Evolutionary conservation across 768 basidiomycete genomes (phyloP).

Genomic region (Tephrocybe sp.): DNA sequence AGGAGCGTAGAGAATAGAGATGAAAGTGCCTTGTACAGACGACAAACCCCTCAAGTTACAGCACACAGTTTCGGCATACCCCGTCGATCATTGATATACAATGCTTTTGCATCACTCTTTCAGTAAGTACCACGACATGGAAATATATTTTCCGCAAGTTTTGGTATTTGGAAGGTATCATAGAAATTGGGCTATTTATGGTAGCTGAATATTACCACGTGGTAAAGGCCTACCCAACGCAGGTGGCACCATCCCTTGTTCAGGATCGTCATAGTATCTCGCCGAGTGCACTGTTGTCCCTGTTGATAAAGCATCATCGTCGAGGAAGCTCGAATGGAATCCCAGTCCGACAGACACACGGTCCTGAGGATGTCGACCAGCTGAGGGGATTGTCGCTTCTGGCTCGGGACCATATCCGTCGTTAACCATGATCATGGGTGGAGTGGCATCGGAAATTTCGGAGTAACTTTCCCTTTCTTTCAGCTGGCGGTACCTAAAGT

Average conservation of each 20-base stretch:
- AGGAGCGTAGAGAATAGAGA: conserved; percentile 10
- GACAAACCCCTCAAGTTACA: background rate
- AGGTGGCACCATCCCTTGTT: conserved; percentile 11
- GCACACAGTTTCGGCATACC: conserved; percentile 2
- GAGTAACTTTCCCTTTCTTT: conserved; percentile 47
- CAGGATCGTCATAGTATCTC: conserved; percentile 55
- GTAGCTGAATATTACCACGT: background rate
- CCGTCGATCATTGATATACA: background rate
- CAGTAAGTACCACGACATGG: too few species aligned
- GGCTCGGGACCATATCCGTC: conserved; percentile 20
- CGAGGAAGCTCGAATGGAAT: conserved; percentile 80
- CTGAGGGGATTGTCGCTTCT: conserved; percentile 17
- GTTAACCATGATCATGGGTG: conserved; percentile 71
- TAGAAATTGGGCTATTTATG: background rate
- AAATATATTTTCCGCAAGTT: background rate
- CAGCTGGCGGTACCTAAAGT: conserved; percentile 63
- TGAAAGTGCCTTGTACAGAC: background rate
- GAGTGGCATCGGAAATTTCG: conserved; percentile 59
- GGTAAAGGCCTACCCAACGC: conserved; percentile 4
- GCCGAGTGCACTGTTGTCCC: conserved; percentile 28
- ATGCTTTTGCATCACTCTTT: background rate
- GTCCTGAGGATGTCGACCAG: conserved; percentile 34
- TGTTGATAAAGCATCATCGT: conserved; percentile 62
- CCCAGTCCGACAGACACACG: conserved; percentile 39
- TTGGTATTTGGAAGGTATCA: background rate